Base-by-base conservation (phyloP, 2,329 filamentous ascomycete species). In the Colletotrichum gloeosporioides region DNA sequence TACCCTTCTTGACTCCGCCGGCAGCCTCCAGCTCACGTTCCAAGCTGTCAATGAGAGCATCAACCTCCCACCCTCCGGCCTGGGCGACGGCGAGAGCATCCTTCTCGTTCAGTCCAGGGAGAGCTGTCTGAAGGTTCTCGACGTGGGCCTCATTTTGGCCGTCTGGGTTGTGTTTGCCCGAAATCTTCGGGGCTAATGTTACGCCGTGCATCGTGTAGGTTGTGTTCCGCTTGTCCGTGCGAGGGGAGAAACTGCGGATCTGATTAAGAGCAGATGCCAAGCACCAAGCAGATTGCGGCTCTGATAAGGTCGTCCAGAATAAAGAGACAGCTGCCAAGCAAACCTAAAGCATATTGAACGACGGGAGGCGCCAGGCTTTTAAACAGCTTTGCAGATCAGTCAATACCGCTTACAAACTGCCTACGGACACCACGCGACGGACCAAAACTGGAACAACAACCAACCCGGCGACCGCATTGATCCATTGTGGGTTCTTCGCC, bases 1-100 rank as follows among this genome's bases (percentile, higher is more conserved):
- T 85, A 53, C 86, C 83, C 31, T 80, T 84, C 29, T 83, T 81
- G n/a, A 76, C 16, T 16, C 74, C 74, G 22, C 74, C 74, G 7
- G 70, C 55, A 9, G 74, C 71, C 13, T 82, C 83, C 22, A 88
- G 82, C 79, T 87, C 82, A 12, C 79, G 80, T 79, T 88, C 86
- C 85, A 88, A 85, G 65, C 85, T 83, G 29, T 79, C 79, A 39
- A 88, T 86, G 67, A 87, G 80, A 16, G 81, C 81, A 63, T 87
- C 84, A 18, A 87, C 80, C 62, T 86, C 84, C 73, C 78, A 81
- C 5, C 81, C 81, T 62, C 82, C 83, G 31, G 81, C 83, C 39
- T 81, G 80, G 7, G 85, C 83, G 10, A 84, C 80, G 70, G 87
- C 85, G 15, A 85, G 73, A 22, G 85, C 84, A 71, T 87, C 82